phyloP scores from a whole-genome alignment of 441 rosid species.

The Arabidopsis hybrid region DNA sequence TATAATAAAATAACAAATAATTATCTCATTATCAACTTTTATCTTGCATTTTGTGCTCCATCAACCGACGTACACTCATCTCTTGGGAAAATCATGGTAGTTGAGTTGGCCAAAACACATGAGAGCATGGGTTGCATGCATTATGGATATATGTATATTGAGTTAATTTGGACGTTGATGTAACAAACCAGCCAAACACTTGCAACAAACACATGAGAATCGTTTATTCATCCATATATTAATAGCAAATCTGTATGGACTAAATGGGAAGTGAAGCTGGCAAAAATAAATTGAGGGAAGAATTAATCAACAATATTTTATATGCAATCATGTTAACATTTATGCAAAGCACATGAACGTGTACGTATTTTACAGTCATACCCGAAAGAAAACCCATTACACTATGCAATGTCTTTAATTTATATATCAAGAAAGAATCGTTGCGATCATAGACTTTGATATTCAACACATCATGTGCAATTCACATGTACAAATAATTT shows the following conservation, averaged over 20 bases:
- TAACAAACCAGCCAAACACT: constrained; percentile 30
- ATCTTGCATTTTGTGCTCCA: not conserved
- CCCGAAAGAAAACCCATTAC: not conserved
- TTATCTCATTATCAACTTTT: not conserved
- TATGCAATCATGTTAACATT: constrained; percentile 28
- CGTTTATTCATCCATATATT: constrained; percentile 17
- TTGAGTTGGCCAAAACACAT: constrained; percentile 40
- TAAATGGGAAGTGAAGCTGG: constrained; percentile 35
- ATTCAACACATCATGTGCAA: constrained; percentile 32
- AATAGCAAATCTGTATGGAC: constrained; percentile 17
- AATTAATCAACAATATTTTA: constrained; percentile 7
- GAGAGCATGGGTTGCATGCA: constrained; percentile 39
- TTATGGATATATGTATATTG: not conserved
- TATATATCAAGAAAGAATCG: constrained; percentile 15
- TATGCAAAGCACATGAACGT: constrained; percentile 33
- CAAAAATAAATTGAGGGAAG: constrained; percentile 16
- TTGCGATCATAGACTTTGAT: constrained; percentile 23
- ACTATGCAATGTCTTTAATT: constrained; percentile 1
- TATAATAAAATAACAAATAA: not conserved
- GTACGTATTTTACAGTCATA: constrained; percentile 8
- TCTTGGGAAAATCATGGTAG: not conserved
- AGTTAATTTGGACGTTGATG: constrained; percentile 24
- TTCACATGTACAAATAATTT: constrained; percentile 6
- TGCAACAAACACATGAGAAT: constrained; percentile 36
- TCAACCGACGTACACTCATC: not conserved